Percentiles rank a stretch among this genome's conserved stretches.
Evolutionary conservation across 768 basidiomycete genomes (phyloP).

Genomic region (Mycena haematopus): DNA sequence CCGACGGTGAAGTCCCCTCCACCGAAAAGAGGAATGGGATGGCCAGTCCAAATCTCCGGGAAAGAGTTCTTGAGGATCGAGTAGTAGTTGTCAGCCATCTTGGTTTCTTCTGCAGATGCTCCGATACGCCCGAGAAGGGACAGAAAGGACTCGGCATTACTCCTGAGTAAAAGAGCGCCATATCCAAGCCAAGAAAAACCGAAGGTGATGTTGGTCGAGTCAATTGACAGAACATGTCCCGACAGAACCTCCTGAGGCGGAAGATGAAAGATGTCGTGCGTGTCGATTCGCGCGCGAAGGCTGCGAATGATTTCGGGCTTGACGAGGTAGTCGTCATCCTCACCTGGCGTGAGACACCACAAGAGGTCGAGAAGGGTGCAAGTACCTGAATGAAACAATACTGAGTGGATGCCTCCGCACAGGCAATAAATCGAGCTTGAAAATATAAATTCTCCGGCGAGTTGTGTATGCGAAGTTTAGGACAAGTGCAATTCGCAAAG

Average conservation of each 20-base stretch:
- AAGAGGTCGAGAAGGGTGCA: neutral
- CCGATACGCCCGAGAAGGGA: constrained; percentile 51
- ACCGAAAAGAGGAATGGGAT: constrained; percentile 64
- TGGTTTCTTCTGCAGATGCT: constrained; percentile 53
- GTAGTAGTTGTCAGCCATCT: constrained; percentile 78
- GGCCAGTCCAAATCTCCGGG: constrained; percentile 70
- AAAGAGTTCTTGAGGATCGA: constrained; percentile 60
- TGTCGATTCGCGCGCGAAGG: constrained; percentile 48
- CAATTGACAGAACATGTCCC: constrained; percentile 54
- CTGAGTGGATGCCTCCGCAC: constrained; percentile 53
- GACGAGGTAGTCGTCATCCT: constrained; percentile 77
- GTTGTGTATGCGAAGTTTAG: constrained; percentile 61
- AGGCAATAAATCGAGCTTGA: constrained; percentile 66
- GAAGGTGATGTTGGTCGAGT: constrained; percentile 55
- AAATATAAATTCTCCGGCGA: constrained; percentile 65
- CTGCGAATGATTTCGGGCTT: constrained; percentile 60
- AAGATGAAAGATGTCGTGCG: constrained; percentile 55
- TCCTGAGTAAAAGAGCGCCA: constrained; percentile 58
- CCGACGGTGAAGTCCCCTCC: constrained; percentile 70
- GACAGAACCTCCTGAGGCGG: constrained; percentile 69
- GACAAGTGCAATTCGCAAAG: constrained; percentile 50
- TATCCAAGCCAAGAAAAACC: constrained; percentile 69
- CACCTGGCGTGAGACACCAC: constrained; percentile 11
- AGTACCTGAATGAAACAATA: constrained; percentile 70
- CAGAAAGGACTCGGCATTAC: constrained; percentile 54